These are phyloP conservation scores for Quercus parvula DNA, from an alignment of 306 rosid genomes.

Conservation along the genomic window DNA sequence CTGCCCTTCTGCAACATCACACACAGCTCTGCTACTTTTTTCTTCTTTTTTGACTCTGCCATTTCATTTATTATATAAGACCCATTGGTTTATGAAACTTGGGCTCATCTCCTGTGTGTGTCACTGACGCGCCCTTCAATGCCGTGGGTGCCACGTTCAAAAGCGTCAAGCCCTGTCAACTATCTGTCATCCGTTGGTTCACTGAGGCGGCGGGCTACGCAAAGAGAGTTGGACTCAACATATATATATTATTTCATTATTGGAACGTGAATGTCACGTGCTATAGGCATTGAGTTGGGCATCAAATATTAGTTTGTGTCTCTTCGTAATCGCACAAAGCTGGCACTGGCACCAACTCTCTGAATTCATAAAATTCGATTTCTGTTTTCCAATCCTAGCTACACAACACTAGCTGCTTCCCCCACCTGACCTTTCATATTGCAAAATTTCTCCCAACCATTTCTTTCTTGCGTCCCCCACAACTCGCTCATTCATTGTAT, in stretches of 20 bases:
- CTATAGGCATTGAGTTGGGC: neutral
- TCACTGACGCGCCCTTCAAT: no score
- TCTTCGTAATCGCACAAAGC: slow-evolving; percentile 7
- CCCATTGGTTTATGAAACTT: no score
- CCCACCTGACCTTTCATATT: neutral
- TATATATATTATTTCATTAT: neutral
- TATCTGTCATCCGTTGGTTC: no score
- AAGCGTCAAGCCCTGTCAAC: no score
- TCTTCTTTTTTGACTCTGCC: no score
- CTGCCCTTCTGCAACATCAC: no score
- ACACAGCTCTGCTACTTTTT: no score
- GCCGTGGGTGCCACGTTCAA: no score
- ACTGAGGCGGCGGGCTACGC: neutral
- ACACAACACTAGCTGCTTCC: neutral
- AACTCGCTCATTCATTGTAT: no score
- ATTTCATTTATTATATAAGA: no score
- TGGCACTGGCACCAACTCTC: neutral
- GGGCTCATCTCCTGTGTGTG: no score
- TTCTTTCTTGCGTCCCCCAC: no score
- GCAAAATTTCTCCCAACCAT: neutral
- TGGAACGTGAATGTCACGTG: slow-evolving; percentile 30
- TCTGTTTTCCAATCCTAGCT: neutral
- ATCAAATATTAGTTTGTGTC: neutral
- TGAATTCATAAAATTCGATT: neutral
- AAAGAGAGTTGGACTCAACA: neutral